A percentile compares a stretch with the other conserved stretches of the same genome.
phyloP scores from a whole-genome alignment of 2,329 filamentous ascomycete species.

The Aspergillus transmontanensis region DNA sequence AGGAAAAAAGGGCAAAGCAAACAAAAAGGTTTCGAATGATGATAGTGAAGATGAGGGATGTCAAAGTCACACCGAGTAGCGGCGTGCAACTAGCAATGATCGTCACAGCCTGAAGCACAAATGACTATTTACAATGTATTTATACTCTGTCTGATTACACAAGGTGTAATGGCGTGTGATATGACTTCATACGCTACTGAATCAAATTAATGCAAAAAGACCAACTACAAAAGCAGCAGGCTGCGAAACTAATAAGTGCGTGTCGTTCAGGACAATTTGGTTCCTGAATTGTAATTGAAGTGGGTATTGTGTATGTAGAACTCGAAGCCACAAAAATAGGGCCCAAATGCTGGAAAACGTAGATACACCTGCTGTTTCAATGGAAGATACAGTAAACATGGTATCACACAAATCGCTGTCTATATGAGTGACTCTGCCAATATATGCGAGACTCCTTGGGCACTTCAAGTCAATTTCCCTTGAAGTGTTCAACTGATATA shows the following conservation, averaged over 20 bases:
- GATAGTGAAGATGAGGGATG: conserved; percentile 26
- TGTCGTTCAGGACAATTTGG: not conserved
- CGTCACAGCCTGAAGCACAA: not conserved
- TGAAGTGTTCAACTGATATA: conserved; percentile 7
- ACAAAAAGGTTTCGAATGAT: conserved; percentile 1
- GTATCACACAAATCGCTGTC: conserved; percentile 21
- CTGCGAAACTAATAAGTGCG: not conserved
- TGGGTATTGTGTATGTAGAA: conserved; percentile 16
- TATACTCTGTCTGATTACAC: too few relatives aligned
- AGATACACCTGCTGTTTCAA: conserved; percentile 1
- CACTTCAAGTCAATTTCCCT: not conserved
- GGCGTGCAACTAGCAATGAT: not conserved
- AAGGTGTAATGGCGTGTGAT: not conserved
- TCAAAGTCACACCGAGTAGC: conserved; percentile 16
- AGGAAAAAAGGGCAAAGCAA: conserved; percentile 15
- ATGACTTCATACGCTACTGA: not conserved
- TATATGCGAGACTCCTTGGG: conserved; percentile 15
- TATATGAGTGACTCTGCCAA: conserved; percentile 17
- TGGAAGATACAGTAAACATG: conserved; percentile 17
- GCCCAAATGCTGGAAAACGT: conserved; percentile 16
- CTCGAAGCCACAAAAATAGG: conserved; percentile 11
- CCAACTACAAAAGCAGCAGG: not conserved
- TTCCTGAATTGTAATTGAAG: conserved; percentile 5
- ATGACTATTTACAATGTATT: not conserved
- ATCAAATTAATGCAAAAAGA: not conserved